Conservation (phyloP, 2,329 filamentous ascomycete genomes). For the Colletotrichum spinosum region DNA sequence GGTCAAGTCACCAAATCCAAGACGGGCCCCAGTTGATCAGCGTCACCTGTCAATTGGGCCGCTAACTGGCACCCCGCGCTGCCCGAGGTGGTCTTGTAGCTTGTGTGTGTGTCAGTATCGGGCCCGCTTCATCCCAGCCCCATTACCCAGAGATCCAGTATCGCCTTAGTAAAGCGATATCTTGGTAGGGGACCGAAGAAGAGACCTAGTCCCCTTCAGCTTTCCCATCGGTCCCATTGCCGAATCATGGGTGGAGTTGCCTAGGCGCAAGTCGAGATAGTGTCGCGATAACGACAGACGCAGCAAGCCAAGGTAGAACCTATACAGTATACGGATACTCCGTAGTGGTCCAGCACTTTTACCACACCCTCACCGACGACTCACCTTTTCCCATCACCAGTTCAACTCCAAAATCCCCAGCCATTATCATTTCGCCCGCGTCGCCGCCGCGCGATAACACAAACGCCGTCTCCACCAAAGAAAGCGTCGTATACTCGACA, state of each 20-base stretch:
- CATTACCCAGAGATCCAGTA: slow-evolving; percentile 13
- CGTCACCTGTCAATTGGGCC: background rate
- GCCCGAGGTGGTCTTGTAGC: background rate
- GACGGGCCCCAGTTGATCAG: slow-evolving; percentile 18
- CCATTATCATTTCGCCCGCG: background rate
- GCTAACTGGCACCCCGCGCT: background rate
- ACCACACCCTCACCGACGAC: slow-evolving; percentile 20
- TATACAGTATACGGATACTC: too few relatives aligned
- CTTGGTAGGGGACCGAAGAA: background rate
- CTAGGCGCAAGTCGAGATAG: slow-evolving; percentile 32
- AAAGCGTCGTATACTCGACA: background rate
- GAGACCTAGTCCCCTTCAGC: slow-evolving; percentile 13
- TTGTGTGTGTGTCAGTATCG: too few relatives aligned
- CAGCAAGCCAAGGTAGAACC: too few relatives aligned
- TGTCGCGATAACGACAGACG: slow-evolving; percentile 22
- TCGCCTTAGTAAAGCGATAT: slow-evolving; percentile 14
- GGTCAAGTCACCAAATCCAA: slow-evolving; percentile 10
- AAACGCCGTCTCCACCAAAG: background rate
- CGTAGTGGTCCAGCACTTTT: slow-evolving; percentile 19
- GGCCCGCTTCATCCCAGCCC: background rate
- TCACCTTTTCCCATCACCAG: slow-evolving; percentile 12
- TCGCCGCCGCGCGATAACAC: background rate
- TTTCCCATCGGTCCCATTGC: slow-evolving; percentile 20
- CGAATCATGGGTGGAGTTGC: slow-evolving; percentile 34
- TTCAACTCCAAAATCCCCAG: slow-evolving; percentile 11